Evolutionary conservation across 2,329 filamentous ascomycete genomes (phyloP), one percentile per base, ranked within the genome.

Genomic region (Colletotrichum abscissum): DNA sequence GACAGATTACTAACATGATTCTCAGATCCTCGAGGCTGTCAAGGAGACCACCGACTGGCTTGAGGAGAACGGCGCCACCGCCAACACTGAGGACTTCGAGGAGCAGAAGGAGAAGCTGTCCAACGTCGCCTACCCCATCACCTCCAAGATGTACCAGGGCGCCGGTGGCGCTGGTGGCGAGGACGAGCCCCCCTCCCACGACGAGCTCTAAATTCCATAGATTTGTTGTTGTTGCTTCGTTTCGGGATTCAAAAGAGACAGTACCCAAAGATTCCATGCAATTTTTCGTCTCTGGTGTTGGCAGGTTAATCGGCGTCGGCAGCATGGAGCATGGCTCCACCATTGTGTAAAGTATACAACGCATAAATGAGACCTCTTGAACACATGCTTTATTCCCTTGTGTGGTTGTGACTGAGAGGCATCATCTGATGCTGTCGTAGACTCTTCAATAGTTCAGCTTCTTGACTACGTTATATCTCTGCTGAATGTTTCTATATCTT

Each of bases 61-160:
- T 74, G 95, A 98, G 79, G 95, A 97, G 91, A 97, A 98, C 87
- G 94, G 91, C 77, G 91, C 93, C 77, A 93, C 93, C 65, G 97
- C 97, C 76, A 91, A 89, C 78, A 89, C 95, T 73, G 96, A 98
- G 88, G 97, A 98, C 88, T 98, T 98, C 80, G 95, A 98, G 86
- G 97, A 99, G 91, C 96, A 98, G 90, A 98, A 97, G 90, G 96
- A 99, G 93, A 98, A 98, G 91, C 91, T 99, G 78, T 97, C 94
- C 80, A 93, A 94, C 84, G 94, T 98, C 77, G 97, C 97, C 67
- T 98, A 98, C 88, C 97, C 97, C 78, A 99, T 99, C 87, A 99
- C 97, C 80, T 97, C 94, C 88, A 99, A 99, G 92, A 90, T 98
- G 81, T 98, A 98, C 89, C 84, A 88, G 78, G 88, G 89, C 80